These are phyloP conservation scores for Sanghuangporus weigelae DNA, from an alignment of 1,284 basidiomycete genomes.

Conservation along the genomic window DNA sequence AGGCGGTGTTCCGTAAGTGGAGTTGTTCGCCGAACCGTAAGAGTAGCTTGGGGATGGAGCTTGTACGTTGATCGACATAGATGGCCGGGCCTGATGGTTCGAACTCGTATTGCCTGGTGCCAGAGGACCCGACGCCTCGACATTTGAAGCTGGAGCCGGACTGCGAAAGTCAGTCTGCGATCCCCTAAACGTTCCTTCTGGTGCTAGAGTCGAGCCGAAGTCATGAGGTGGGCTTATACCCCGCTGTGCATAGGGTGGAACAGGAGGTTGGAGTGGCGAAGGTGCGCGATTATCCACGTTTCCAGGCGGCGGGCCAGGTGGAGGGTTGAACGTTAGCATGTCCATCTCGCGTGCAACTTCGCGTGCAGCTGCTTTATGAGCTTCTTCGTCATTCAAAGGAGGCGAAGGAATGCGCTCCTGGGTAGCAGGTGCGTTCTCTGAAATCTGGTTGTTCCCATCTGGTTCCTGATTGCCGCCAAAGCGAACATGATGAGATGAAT, in stretches of 20 bases:
- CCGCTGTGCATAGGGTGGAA: slow-evolving; percentile 26
- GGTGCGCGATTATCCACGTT: slow-evolving; percentile 18
- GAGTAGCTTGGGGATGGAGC: slow-evolving; percentile 12
- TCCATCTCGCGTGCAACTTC: slow-evolving; percentile 63
- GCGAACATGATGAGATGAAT: slow-evolving; percentile 1
- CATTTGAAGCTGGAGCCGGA: slow-evolving; percentile 4
- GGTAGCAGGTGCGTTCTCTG: neutral
- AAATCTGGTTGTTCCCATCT: neutral
- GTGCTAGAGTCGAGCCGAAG: slow-evolving; percentile 15
- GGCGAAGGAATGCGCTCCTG: slow-evolving; percentile 27
- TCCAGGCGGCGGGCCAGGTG: slow-evolving; percentile 19
- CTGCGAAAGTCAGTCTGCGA: slow-evolving; percentile 5
- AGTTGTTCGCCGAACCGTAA: slow-evolving; percentile 1
- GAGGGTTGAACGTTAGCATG: slow-evolving; percentile 43
- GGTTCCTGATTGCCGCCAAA: neutral
- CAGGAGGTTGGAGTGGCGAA: slow-evolving; percentile 27
- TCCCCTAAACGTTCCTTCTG: slow-evolving; percentile 3
- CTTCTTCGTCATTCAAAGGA: slow-evolving; percentile 32
- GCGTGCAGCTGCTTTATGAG: slow-evolving; percentile 59
- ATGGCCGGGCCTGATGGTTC: slow-evolving; percentile 8
- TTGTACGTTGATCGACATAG: neutral
- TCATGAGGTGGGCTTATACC: slow-evolving; percentile 2
- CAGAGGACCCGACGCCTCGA: slow-evolving; percentile 2
- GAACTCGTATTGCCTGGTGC: neutral
- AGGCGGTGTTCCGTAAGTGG: slow-evolving; percentile 19